A percentile compares a stretch with the other conserved stretches of the same genome.
phyloP scores from a whole-genome alignment of 441 rosid species.

The Eutrema salsugineum region DNA sequence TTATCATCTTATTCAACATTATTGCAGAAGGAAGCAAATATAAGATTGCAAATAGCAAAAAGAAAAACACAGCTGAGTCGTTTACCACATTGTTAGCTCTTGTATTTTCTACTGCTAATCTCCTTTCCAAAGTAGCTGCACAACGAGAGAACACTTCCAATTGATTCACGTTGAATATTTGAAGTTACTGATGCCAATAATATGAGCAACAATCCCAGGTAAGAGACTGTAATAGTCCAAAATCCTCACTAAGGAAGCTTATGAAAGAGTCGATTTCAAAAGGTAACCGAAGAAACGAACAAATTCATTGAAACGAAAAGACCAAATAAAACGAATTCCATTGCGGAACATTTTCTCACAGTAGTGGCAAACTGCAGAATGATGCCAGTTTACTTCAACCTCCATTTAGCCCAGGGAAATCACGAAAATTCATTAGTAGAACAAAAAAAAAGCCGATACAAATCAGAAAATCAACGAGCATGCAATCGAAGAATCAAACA shows the following conservation, averaged over 20 bases:
- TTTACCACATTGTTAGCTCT: slow-evolving; percentile 36
- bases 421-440: background rate
- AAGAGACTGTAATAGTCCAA: background rate
- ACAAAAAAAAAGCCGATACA: background rate
- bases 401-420: background rate
- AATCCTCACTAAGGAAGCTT: background rate
- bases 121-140: slow-evolving; percentile 28
- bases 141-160: background rate
- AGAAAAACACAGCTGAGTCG: background rate
- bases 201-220: background rate
- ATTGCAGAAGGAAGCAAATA: background rate
- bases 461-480: background rate
- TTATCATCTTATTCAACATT: background rate
- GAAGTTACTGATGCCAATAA: background rate
- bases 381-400: background rate
- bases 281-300: background rate
- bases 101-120: slow-evolving; percentile 17
- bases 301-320: background rate
- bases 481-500: slow-evolving; percentile 17
- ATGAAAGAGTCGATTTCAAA: background rate
- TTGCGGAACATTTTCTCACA: background rate
- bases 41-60: background rate
- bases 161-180: background rate
- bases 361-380: background rate
- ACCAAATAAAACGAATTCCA: background rate